phyloP scores from a whole-genome alignment of 2,329 filamentous ascomycete genomes.

The Teratosphaeria viscida region DNA sequence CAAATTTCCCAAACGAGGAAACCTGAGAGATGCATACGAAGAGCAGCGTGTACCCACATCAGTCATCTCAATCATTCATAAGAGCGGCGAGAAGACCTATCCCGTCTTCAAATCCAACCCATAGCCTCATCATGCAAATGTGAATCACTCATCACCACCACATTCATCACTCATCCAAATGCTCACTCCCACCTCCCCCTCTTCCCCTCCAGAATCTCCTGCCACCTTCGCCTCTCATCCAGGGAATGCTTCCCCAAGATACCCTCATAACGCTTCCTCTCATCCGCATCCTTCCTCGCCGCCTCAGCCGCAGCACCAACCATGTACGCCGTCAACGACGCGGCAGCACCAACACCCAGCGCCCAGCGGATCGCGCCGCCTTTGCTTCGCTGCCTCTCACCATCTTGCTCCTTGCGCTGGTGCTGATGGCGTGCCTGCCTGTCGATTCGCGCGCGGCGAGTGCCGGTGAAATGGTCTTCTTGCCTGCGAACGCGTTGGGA shows the following conservation, averaged over 20 bases:
- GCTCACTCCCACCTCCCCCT: constrained; percentile 5
- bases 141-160: not conserved
- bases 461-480: constrained; percentile 40
- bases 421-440: constrained; percentile 8
- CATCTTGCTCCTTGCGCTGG: constrained; percentile 4
- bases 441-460: constrained; percentile 10
- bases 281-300: constrained; percentile 11
- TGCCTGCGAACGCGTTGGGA: constrained; percentile 28
- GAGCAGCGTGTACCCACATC: not conserved
- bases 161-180: not conserved
- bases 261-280: constrained; percentile 1
- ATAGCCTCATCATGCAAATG: not conserved
- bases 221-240: constrained; percentile 11
- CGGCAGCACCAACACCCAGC: constrained; percentile 44
- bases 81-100: not conserved
- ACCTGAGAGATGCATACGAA: not conserved
- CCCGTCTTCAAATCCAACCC: not conserved
- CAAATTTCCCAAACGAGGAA: not conserved
- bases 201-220: constrained; percentile 14
- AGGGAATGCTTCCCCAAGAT: not conserved
- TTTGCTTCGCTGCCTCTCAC: constrained; percentile 9
- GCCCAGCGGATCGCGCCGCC: constrained; percentile 28
- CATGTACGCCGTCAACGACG: constrained; percentile 48
- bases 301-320: constrained; percentile 47
- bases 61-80: not conserved